phyloP scores from a whole-genome alignment of 108 stramenopile genomes.

The Chaetoceros muelleri region DNA sequence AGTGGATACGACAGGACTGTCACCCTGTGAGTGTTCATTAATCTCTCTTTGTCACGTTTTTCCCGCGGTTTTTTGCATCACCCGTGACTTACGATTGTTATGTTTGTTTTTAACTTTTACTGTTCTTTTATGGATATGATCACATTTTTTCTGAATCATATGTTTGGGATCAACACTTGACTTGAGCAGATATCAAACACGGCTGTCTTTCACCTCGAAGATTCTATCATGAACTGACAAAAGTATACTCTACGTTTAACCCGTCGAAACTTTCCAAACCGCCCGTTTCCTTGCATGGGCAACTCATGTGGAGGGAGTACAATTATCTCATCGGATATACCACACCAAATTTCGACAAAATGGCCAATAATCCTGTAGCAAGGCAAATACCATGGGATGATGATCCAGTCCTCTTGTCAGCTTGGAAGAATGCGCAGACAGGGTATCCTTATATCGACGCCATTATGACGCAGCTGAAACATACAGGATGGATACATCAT shows the following conservation, averaged over 20 bases:
- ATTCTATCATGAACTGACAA: conserved; percentile 30
- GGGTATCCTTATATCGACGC: conserved; percentile 98
- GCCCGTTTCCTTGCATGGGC: conserved; percentile 90
- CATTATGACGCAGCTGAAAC: conserved; percentile 84
- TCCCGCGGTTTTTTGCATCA: background rate
- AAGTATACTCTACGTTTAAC: conserved; percentile 14
- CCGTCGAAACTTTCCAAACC: conserved; percentile 46
- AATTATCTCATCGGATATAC: conserved; percentile 81
- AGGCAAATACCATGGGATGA: conserved; percentile 84
- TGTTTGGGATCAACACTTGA: too few species aligned
- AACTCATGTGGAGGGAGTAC: conserved; percentile 92
- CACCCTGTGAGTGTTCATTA: background rate
- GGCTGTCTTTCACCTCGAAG: conserved; percentile 39
- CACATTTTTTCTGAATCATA: too few species aligned
- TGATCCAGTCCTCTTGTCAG: conserved; percentile 45
- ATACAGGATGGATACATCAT: conserved; percentile 96
- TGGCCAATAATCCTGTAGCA: conserved; percentile 66
- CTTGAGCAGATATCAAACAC: conserved; percentile 29
- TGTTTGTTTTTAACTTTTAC: too few species aligned
- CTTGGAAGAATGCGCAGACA: conserved; percentile 87
- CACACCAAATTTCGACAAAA: conserved; percentile 49
- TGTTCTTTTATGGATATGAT: too few species aligned
- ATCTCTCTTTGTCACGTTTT: background rate
- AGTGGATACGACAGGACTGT: conserved; percentile 71
- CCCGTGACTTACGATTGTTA: too few species aligned